Conservation (phyloP, 2,329 filamentous ascomycete genomes). For the Celoporthe dispersa region DNA sequence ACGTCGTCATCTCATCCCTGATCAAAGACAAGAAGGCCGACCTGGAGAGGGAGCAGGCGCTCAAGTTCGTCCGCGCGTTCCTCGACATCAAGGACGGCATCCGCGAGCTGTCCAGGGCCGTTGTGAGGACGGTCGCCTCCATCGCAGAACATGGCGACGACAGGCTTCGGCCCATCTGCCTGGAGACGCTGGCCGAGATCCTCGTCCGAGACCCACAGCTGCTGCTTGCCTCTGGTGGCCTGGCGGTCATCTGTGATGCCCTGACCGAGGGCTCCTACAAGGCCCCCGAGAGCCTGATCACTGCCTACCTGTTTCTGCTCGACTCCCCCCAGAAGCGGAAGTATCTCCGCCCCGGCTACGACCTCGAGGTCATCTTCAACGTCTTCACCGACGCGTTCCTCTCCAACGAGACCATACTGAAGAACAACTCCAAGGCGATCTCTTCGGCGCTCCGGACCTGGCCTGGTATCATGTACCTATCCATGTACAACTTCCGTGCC, state of each 20-base stretch:
- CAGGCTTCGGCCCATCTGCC: slow-evolving; percentile 84
- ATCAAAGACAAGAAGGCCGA: slow-evolving; percentile 97
- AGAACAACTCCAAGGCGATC: slow-evolving; percentile 91
- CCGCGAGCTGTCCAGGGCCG: slow-evolving; percentile 80
- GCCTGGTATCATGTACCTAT: slow-evolving; percentile 87
- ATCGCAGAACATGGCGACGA: slow-evolving; percentile 88
- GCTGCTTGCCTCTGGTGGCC: slow-evolving; percentile 80
- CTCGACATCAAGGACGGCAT: slow-evolving; percentile 94
- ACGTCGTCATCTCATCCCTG: slow-evolving; percentile 86
- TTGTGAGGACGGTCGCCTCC: slow-evolving; percentile 87
- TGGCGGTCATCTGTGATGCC: slow-evolving; percentile 87
- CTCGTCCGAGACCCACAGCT: slow-evolving; percentile 83
- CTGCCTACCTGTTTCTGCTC: slow-evolving; percentile 86
- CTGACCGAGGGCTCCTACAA: slow-evolving; percentile 90
- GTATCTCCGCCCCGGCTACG: slow-evolving; percentile 85
- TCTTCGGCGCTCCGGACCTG: slow-evolving; percentile 89
- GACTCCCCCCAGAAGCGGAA: slow-evolving; percentile 81
- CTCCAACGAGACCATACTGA: slow-evolving; percentile 66
- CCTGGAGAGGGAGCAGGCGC: slow-evolving; percentile 92
- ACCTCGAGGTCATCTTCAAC: slow-evolving; percentile 87
- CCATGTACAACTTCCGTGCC: slow-evolving; percentile 85
- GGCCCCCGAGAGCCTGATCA: slow-evolving; percentile 85
- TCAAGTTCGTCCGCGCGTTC: slow-evolving; percentile 95
- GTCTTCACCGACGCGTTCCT: slow-evolving; percentile 84
- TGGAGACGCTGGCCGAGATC: slow-evolving; percentile 91